Evolutionary conservation across 805 yeast genomes (phyloP), one percentile per base, ranked within the genome.

Genomic region (Lachancea fermentati): DNA sequence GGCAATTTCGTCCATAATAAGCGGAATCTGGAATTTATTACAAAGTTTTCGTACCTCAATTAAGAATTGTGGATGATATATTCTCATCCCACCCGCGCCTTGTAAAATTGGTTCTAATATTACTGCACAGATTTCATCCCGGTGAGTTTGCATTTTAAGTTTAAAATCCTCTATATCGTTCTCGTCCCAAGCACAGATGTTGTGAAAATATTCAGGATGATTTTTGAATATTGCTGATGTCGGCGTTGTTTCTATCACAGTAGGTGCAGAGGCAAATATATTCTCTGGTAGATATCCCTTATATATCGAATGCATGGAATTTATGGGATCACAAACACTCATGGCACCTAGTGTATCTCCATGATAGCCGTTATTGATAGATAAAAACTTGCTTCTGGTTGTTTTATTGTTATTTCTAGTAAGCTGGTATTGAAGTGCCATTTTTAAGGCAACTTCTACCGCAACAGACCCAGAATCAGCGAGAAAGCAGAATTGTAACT

Each of bases 321-420:
- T 57, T 1, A 63, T 57, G 2, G 57, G 52, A 26, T 56, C 61
- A 44, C 67, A 63, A 4, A 63, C 67, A 12, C 68, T 63, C 54
- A 65, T 64, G 13, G 65, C 69, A 22, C 68, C 69, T 30, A 64
- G 48, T 1, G 67, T 60, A 42, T 67, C 63, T 9, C 71, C 71
- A 39, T 66, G 70, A 43, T 64, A 67, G 22, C 67, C 67, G 33
- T 52, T 53, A 4, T 52, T 51, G 16, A 61, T 57, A 42, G 67
- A 64, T 43, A 66, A 39, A 32, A 66, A 50, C 41, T 46, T 52
- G 15, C 12, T 18, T 13, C 32, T 34, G 5, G 36, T 34, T 17
- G 19, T 59, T 39, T 52, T 53, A 24, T 59, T 57, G 19, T 58
- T 41, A 24, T 50, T 42, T 11, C 45, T 39, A 9, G 56, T 46